phyloP scores from a whole-genome alignment of 1,284 basidiomycete species.

The Anthracocystis panici-leucophaei region DNA sequence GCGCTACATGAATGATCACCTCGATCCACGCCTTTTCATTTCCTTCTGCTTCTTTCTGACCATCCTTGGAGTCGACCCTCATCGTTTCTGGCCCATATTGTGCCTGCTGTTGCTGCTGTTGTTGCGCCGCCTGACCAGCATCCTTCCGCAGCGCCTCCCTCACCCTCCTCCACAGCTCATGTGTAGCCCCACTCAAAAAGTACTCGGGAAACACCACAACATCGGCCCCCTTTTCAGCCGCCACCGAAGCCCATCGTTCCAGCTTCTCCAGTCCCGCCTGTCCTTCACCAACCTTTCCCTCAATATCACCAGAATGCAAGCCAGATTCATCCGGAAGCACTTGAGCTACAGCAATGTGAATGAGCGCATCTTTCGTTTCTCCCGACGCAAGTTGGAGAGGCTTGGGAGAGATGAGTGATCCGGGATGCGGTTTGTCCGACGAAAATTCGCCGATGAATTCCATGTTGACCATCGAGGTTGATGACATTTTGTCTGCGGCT shows the following conservation, averaged over 20 bases:
- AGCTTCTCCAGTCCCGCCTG: slow-evolving; percentile 45
- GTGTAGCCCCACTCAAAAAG: slow-evolving; percentile 63
- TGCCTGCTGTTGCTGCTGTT: too few relatives aligned
- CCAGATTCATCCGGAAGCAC: slow-evolving; percentile 43
- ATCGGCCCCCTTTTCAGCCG: slow-evolving; percentile 47
- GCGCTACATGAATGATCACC: slow-evolving; percentile 46
- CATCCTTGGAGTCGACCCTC: neutral
- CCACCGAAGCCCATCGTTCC: slow-evolving; percentile 33
- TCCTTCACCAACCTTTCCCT: neutral
- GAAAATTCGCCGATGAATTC: slow-evolving; percentile 18
- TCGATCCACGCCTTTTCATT: slow-evolving; percentile 56
- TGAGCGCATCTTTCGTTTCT: slow-evolving; percentile 19
- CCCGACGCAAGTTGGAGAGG: slow-evolving; percentile 12
- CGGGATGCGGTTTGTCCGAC: slow-evolving; percentile 14
- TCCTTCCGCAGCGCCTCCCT: slow-evolving; percentile 18
- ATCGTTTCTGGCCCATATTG: neutral
- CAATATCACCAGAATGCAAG: slow-evolving; percentile 8
- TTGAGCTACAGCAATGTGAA: slow-evolving; percentile 47
- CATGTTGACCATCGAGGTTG: slow-evolving; percentile 1
- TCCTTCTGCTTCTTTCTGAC: slow-evolving; percentile 15
- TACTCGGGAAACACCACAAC: slow-evolving; percentile 67
- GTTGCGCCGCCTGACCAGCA: neutral
- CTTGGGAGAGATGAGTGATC: slow-evolving; percentile 5
- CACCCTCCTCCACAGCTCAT: slow-evolving; percentile 52
- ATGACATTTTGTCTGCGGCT: slow-evolving; percentile 1